A percentile compares a stretch with the other conserved stretches of the same genome.
These are phyloP conservation scores for Tolypocladium endophyticum DNA, from an alignment of 2,329 filamentous ascomycete genomes.

Conservation along the genomic window DNA sequence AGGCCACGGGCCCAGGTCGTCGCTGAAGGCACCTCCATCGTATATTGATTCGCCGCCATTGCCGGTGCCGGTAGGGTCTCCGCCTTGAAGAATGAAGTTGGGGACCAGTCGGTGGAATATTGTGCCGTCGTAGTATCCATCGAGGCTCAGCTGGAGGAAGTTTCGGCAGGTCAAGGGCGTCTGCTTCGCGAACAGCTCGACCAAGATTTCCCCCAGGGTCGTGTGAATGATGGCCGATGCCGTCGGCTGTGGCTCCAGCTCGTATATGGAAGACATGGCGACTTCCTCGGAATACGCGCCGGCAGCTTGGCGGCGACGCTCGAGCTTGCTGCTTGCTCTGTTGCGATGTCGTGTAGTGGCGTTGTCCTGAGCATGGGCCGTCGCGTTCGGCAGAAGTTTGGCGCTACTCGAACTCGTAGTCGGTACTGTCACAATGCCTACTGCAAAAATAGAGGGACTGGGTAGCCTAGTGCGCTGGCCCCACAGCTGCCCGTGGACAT, in stretches of 20 bases:
- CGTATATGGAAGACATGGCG: slow-evolving; percentile 83
- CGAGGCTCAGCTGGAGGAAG: slow-evolving; percentile 88
- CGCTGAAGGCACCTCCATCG: slow-evolving; percentile 68
- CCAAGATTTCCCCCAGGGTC: slow-evolving; percentile 74
- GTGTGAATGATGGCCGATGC: slow-evolving; percentile 88
- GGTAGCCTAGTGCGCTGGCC: too few species aligned
- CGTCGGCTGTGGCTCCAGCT: slow-evolving; percentile 88
- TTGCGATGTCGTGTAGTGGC: not conserved
- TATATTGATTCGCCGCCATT: slow-evolving; percentile 88
- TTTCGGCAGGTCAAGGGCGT: slow-evolving; percentile 85
- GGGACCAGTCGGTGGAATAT: slow-evolving; percentile 90
- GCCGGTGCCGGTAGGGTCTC: slow-evolving; percentile 87
- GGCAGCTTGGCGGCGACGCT: not conserved
- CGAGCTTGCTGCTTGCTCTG: not conserved
- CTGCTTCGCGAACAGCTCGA: slow-evolving; percentile 94
- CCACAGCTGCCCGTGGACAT: not conserved
- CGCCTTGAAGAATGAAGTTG: slow-evolving; percentile 87
- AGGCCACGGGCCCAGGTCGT: slow-evolving; percentile 61
- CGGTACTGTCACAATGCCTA: too few species aligned
- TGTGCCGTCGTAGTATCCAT: slow-evolving; percentile 90
- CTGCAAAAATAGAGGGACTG: too few species aligned
- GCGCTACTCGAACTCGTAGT: too few species aligned
- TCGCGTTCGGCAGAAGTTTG: too few species aligned
- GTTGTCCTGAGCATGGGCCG: too few species aligned
- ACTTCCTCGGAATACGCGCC: not conserved